A percentile compares a stretch with the other conserved stretches of the same genome.
These are phyloP conservation scores for Osmanthus fragrans DNA, from an alignment of 257 asterid species.

Conservation along the genomic window DNA sequence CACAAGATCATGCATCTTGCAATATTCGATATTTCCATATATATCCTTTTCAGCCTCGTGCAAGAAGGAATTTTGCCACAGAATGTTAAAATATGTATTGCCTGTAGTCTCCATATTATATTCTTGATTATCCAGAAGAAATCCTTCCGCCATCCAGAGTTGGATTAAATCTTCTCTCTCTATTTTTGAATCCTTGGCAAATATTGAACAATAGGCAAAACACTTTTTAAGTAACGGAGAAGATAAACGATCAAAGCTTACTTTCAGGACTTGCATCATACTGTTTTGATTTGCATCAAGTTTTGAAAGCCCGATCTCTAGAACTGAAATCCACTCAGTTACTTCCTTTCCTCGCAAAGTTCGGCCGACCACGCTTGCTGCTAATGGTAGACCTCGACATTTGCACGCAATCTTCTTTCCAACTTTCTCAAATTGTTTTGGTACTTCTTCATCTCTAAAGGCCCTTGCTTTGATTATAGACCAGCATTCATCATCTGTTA, in stretches of 20 bases:
- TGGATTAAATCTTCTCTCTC: no score
- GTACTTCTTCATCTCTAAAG: conserved; percentile 12
- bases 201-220: conserved; percentile 6
- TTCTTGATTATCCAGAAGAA: no score
- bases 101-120: no score
- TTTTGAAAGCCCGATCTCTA: conserved; percentile 7
- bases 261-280: background rate
- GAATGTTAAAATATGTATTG: no score
- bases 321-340: conserved; percentile 8
- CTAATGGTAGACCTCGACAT: conserved; percentile 31
- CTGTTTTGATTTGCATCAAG: background rate
- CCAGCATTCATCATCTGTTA: no score
- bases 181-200: no score
- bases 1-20: no score
- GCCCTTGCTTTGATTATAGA: conserved; percentile 15
- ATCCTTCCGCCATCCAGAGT: no score
- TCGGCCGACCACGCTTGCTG: conserved; percentile 21
- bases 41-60: no score
- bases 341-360: background rate
- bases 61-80: no score
- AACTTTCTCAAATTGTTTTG: background rate
- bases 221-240: background rate
- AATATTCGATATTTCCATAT: no score
- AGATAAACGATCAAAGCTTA: conserved; percentile 7
- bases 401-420: conserved; percentile 10